Evolutionary conservation across 208 protist species (phyloP), one percentile per base, ranked within the genome.

Genomic region (Leishmania martiniquensis): DNA sequence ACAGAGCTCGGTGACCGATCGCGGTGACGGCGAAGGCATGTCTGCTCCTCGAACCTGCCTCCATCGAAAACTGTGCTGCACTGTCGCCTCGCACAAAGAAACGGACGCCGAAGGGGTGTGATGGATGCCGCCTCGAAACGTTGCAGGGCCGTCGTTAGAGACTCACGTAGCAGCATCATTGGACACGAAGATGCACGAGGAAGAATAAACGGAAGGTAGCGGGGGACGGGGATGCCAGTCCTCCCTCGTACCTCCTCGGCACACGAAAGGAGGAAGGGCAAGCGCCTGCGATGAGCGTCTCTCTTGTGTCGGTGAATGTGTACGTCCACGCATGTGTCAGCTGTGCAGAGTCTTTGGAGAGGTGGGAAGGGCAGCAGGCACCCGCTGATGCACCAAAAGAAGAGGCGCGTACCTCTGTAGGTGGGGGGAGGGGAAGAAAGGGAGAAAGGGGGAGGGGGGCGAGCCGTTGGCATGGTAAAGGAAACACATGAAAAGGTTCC

Each of bases 131-230:
- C 63, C 0, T 39, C 42, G 63, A 34, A 39, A 68, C 17, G 10
- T 25, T 47, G 45, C n/a, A 10, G 68, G 6, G 39, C 47, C 44
- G 68, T 25, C 29, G 68, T 44, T 20, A 72, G 57, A 25, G n/a
- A 54, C 13, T 51, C 9, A 72, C 68, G 68, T 57, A 68, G n/a
- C 22, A 49, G 25, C 63, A 68, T 68, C 63, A 45, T 17, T 39
- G 22, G 10, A 47, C 63, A 68, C 2, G 20, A 39, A 37, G 6
- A 62, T 62, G 12, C 22, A 62, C 22, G 7, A 10, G 6, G 37
- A 10, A 29, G 6, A 68, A 47, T 32, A 20, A 25, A 45, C 47
- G 63, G 9, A 45, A 68, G 22, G 22, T 1, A 49, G 17, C 5
- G 22, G 17, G 29, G 39, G 12, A 12, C 29, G 32, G 63, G 1